Conservation (phyloP, 495 filamentous ascomycete species). For the Daldinia loculata region DNA sequence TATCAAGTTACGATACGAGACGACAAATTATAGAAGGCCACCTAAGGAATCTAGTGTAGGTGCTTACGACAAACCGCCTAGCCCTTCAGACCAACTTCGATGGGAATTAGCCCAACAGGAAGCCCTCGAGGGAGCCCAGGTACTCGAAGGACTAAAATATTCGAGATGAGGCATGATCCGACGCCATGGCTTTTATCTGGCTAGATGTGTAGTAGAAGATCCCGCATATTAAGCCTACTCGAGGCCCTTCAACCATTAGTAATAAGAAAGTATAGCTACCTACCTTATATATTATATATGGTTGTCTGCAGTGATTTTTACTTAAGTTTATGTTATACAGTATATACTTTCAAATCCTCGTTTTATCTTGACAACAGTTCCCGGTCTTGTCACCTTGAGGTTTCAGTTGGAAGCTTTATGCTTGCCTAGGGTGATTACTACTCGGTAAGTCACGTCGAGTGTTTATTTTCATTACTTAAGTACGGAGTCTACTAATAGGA, state of each 20-base stretch:
- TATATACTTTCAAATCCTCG: neutral
- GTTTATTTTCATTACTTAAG: neutral
- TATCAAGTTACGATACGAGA: slow-evolving; percentile 35
- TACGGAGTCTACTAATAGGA: neutral
- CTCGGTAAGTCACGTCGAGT: neutral
- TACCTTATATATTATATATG: neutral
- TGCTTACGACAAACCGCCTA: slow-evolving; percentile 42
- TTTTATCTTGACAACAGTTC: neutral
- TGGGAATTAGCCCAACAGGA: slow-evolving; percentile 43
- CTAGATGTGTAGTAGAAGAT: neutral
- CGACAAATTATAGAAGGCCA: slow-evolving; percentile 30
- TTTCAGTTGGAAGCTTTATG: neutral
- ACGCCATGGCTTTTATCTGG: neutral
- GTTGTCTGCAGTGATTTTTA: neutral
- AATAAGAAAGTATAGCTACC: neutral
- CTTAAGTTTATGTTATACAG: neutral
- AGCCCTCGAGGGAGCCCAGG: slow-evolving; percentile 32
- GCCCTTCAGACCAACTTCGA: slow-evolving; percentile 45
- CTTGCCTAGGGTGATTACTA: neutral
- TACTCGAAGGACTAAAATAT: slow-evolving; percentile 18
- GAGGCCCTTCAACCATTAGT: neutral
- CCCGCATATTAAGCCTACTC: neutral
- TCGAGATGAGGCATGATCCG: slow-evolving; percentile 10
- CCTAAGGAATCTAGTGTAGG: slow-evolving; percentile 11
- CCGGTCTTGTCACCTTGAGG: neutral